phyloP scores from a whole-genome alignment of 202 grass and related monocot species.

The Eragrostis tef region DNA sequence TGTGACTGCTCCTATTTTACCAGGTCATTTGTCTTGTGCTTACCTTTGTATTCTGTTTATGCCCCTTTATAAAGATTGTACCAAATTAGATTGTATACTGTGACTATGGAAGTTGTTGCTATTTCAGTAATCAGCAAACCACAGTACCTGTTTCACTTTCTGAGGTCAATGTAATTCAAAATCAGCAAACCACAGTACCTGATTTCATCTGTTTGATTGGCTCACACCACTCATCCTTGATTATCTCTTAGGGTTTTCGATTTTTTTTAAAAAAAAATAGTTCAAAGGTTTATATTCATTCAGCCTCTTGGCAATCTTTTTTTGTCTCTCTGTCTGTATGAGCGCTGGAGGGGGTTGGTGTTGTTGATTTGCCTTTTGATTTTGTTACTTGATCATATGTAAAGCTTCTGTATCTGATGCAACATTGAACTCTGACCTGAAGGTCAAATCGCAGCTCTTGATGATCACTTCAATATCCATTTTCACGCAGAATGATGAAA shows the following conservation, averaged over 20 bases:
- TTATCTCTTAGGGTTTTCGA: conserved; percentile 1
- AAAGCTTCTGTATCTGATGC: conserved; percentile 10
- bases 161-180: conserved; percentile 23
- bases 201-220: background rate
- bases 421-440: conserved; percentile 25
- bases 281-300: background rate
- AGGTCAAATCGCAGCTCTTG: conserved; percentile 27
- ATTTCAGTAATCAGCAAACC: background rate
- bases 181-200: too few relatives aligned
- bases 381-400: background rate
- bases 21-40: conserved; percentile 59
- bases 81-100: conserved; percentile 23
- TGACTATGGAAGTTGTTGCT: background rate
- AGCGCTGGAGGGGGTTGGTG: too few relatives aligned
- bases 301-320: conserved; percentile 12
- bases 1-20: conserved; percentile 72
- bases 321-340: too few relatives aligned
- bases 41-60: conserved; percentile 5
- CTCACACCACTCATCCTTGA: conserved; percentile 2
- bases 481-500: conserved; percentile 33
- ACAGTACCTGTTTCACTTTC: background rate
- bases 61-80: background rate
- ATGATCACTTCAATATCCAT: conserved; percentile 4
- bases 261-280: background rate
- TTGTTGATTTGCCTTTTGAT: background rate